Base-by-base conservation (phyloP, 495 filamentous ascomycete genomes). In the Bryoglossum gracile region DNA sequence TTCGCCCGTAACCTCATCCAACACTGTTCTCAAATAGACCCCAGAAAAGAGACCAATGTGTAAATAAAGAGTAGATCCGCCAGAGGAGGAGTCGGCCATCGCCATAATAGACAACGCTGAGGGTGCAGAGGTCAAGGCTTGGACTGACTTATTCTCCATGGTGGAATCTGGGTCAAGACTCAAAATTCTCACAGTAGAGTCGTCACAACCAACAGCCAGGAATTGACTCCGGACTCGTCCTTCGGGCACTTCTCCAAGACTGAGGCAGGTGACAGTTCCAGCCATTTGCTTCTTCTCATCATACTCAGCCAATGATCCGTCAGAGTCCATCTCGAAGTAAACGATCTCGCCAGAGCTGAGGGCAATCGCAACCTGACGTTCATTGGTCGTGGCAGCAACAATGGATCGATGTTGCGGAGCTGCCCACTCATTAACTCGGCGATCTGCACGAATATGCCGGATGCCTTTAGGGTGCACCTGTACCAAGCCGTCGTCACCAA, bases 401-500 rank as follows among this genome's bases (percentile, higher is more conserved):
- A 99, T 95, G 1, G 89, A 89, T 3, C 92, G 81, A 68, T 97
- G 89, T 57, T 91, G 84, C 0, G 92, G 92, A 1, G 87, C 82
- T 21, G 85, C 82, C 92, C 92, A 99, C 59, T 96, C 91, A 60
- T 94, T 95, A 28, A 95, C 82, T 22, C 83, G 79, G 23, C 84
- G 80, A 55, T 84, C 82, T 3, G 85, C 79, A 33, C 76, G 72
- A 44, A 99, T 92, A 59, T 95, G 89, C 36, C 89, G 77, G 49
- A 99, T 94, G 46, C 92, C 92, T 59, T 86, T 86, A 10, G 94
- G 89, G 63, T 99, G 92, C 3, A 97, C 87, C 64, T 99, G 92
- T 14, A 97, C 78, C 50, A 99, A 67, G 13, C 87, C 86, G 62
- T 95, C 88, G 49, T 95, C 89, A 21, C 94, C 92, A 40, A 97